Conservation (phyloP, 2,329 filamentous ascomycete genomes). For the Penicillium psychrosexuale region DNA sequence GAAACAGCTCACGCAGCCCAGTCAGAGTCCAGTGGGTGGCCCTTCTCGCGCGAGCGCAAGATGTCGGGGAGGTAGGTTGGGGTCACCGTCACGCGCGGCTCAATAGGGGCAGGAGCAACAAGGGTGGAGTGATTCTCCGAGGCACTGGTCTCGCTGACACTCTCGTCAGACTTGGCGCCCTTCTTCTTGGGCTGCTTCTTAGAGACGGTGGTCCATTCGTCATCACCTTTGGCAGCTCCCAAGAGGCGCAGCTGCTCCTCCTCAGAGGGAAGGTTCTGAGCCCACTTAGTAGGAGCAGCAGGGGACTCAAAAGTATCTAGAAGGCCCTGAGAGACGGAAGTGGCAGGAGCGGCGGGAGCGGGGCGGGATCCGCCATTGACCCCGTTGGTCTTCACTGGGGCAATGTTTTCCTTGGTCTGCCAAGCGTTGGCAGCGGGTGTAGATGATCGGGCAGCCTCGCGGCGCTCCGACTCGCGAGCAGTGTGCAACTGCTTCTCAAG, state of each 20-base stretch:
- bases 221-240: conserved; percentile 46
- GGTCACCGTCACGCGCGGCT: conserved; percentile 36
- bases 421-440: conserved; percentile 54
- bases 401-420: conserved; percentile 42
- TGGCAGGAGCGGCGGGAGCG: conserved; percentile 16
- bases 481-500: conserved; percentile 79
- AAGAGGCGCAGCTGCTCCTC: conserved; percentile 59
- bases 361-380: conserved; percentile 21
- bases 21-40: conserved; percentile 46
- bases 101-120: conserved; percentile 24
- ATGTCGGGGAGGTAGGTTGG: conserved; percentile 36
- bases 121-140: conserved; percentile 33
- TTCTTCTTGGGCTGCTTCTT: conserved; percentile 57
- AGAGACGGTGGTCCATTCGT: conserved; percentile 60
- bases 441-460: conserved; percentile 58
- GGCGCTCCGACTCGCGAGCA: conserved; percentile 79
- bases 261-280: conserved; percentile 54
- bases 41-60: conserved; percentile 34
- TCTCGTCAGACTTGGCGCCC: conserved; percentile 41
- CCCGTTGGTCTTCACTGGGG: conserved; percentile 10
- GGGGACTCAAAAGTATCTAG: conserved; percentile 45
- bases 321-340: conserved; percentile 28
- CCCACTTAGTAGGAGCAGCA: conserved; percentile 40
- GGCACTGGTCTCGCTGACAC: conserved; percentile 45
- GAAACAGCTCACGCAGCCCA: conserved; percentile 37